Base-by-base conservation (phyloP, 352 stramenopile genomes). In the Achlya hypogyna region DNA sequence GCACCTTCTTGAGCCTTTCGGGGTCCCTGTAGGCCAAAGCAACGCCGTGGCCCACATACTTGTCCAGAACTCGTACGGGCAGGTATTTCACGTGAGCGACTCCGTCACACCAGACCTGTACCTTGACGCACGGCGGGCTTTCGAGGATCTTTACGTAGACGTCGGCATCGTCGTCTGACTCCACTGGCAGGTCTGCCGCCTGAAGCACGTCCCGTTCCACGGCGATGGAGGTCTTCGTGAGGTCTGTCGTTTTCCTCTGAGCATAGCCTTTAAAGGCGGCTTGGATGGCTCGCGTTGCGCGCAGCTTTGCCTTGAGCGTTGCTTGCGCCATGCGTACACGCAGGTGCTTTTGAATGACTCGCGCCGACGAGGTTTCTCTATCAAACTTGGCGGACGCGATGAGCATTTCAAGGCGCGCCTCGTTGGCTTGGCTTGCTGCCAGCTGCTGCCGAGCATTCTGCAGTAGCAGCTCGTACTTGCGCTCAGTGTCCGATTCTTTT, bases 251-350 rank as follows among this genome's bases (percentile, higher is more conserved):
- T 28, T 67, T 59, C 6, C 60, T 42, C 3, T 27, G 27, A 10
- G 40, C 34, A 29, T 51, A 58, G 20, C 60, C 60, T 29, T 49
- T 49, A 2, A 59, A 58, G 40, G 35, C 25, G 12, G 60, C 60
- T 51, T 67, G 60, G 2, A 67, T 25, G 9, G 51, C 29, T 6
- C 60, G 20, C 42, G 60, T 60, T 18, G 60, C 60, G 56, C 59
- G 45, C 25, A 67, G 31, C 18, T 67, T 67, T 16, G 40, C 42
- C 18, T 67, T 67, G 47, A 67, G 60, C 23, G 43, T 67, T 8
- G 43, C 40, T n/a, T 38, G 28, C 8, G 60, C 60, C n/a, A 59
- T 14, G 18, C 25, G 27, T 38, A 49, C 42, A 5, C 60, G 60
- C 23, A 49, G 34, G 20, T 58, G 23, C 20, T 34, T 67, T 59